phyloP scores from a whole-genome alignment of 306 rosid species.

The Alnus glutinosa region DNA sequence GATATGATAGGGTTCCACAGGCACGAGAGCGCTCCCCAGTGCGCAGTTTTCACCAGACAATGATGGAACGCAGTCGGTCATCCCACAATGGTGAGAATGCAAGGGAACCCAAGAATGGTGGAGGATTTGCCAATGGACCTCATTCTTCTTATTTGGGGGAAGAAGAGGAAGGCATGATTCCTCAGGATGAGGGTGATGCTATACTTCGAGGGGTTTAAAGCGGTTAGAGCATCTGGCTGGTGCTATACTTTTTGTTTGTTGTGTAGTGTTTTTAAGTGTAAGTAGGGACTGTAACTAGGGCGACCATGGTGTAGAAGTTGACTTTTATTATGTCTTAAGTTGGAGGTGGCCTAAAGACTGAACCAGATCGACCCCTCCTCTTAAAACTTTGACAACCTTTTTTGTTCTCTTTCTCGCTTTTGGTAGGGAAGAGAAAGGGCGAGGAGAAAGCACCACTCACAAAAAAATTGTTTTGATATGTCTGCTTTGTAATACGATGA shows the following conservation, averaged over 20 bases:
- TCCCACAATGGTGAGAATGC: slow-evolving; percentile 11
- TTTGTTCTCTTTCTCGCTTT: not conserved
- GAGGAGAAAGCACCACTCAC: slow-evolving; percentile 16
- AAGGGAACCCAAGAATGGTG: slow-evolving; percentile 26
- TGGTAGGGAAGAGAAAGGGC: slow-evolving; percentile 21
- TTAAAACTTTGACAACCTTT: not conserved
- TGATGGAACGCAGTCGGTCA: slow-evolving; percentile 45
- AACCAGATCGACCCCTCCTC: slow-evolving; percentile 2
- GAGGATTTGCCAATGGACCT: slow-evolving; percentile 32
- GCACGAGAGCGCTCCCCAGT: slow-evolving; percentile 44
- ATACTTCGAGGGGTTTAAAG: slow-evolving; percentile 1
- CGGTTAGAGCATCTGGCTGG: not conserved
- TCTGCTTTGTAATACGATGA: slow-evolving; percentile 27
- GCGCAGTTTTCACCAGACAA: slow-evolving; percentile 63
- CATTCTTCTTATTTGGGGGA: slow-evolving; percentile 47
- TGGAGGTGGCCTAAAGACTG: slow-evolving; percentile 35
- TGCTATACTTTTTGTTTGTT: slow-evolving; percentile 12
- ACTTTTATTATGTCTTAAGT: slow-evolving; percentile 33
- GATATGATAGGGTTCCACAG: slow-evolving; percentile 33
- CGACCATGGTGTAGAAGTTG: slow-evolving; percentile 30
- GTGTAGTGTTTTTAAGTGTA: slow-evolving; percentile 28
- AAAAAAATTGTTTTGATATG: slow-evolving; percentile 5
- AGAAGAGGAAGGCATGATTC: slow-evolving; percentile 78
- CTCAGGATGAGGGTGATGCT: slow-evolving; percentile 37
- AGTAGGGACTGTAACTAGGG: slow-evolving; percentile 33